Evolutionary conservation across 441 rosid genomes (phyloP), one percentile per base, ranked within the genome.

Genomic region (Omphalea diandra): DNA sequence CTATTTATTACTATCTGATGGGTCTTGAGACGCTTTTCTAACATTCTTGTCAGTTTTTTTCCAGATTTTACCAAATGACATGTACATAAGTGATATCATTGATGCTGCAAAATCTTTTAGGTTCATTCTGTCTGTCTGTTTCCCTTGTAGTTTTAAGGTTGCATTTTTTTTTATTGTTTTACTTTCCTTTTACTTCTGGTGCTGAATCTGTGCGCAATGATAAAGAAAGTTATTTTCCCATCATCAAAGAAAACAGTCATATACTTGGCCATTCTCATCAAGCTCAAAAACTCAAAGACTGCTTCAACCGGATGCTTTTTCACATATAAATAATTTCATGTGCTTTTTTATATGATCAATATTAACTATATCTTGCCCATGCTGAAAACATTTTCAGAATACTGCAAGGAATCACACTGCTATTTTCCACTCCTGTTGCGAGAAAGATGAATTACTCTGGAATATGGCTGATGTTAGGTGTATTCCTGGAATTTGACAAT

Each of bases 61-160:
- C 36, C 89, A 93, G 98, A 93, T 95, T 18, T 83, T 95, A 79
- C 99, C 98, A 15, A 85, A 84, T 81, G 97, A 95, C 50, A 78
- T 90, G 27, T 82, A 83, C 74, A 84, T 93, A 58, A 87, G 83
- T n/a, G 94, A 90, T 80, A 86, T 93, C 49, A 67, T 87, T 68
- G 95, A 88, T 75, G 91, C 88, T 64, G 79, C 90, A 62, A 89
- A 90, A 79, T 80, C 93, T 70, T 86, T 79, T 88, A 91, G 99
- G 98, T 95, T 69, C 76, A n/a, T n/a, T n/a, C n/a, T n/a, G n/a
- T n/a, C n/a, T n/a, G n/a, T n/a, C n/a, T n/a, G n/a, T n/a, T n/a
- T n/a, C n/a, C n/a, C n/a, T n/a, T n/a, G n/a, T n/a, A n/a, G n/a
- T n/a, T n/a, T n/a, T n/a, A n/a, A n/a, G n/a, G n/a, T n/a, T n/a